Percentiles rank a stretch among this genome's conserved stretches.
phyloP scores from a whole-genome alignment of 1,284 basidiomycete genomes.

The Lignosus rhinocerotis region DNA sequence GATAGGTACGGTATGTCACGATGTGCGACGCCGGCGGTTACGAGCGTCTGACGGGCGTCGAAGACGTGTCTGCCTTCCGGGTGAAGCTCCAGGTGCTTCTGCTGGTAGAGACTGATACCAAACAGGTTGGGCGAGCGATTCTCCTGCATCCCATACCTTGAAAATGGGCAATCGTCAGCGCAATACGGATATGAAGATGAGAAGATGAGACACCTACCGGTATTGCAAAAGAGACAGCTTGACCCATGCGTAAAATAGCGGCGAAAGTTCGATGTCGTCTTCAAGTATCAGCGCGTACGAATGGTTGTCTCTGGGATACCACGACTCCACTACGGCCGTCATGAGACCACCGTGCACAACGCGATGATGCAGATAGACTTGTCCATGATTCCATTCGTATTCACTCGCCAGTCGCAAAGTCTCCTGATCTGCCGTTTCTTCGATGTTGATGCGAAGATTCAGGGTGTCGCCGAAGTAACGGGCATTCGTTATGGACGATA shows the following conservation, averaged over 20 bases:
- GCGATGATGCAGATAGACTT: constrained; percentile 63
- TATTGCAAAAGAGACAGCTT: constrained; percentile 77
- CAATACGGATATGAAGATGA: background rate
- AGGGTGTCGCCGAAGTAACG: constrained; percentile 70
- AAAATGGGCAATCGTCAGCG: background rate
- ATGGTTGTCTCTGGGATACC: constrained; percentile 76
- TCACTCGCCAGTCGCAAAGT: constrained; percentile 55
- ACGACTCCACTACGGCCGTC: constrained; percentile 80
- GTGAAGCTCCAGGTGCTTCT: constrained; percentile 74
- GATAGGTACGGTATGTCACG: constrained; percentile 74
- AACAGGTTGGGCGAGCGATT: constrained; percentile 53
- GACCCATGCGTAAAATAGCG: constrained; percentile 80
- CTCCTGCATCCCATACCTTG: constrained; percentile 53
- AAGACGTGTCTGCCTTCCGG: constrained; percentile 69
- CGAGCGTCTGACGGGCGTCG: constrained; percentile 61
- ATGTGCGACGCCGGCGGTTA: constrained; percentile 38
- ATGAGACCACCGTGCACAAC: constrained; percentile 76
- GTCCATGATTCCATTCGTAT: constrained; percentile 62
- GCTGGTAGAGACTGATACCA: constrained; percentile 83
- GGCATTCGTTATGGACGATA: constrained; percentile 59
- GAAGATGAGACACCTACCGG: constrained; percentile 44
- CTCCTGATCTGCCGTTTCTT: constrained; percentile 66
- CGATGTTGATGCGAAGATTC: constrained; percentile 67
- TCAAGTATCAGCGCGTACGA: constrained; percentile 79
- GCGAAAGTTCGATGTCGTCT: constrained; percentile 82